Percentiles rank a stretch among this genome's conserved stretches.
These are phyloP conservation scores for Gracilaria vermiculophylla DNA, from an alignment of 23 red algal genomes.

Conservation along the genomic window DNA sequence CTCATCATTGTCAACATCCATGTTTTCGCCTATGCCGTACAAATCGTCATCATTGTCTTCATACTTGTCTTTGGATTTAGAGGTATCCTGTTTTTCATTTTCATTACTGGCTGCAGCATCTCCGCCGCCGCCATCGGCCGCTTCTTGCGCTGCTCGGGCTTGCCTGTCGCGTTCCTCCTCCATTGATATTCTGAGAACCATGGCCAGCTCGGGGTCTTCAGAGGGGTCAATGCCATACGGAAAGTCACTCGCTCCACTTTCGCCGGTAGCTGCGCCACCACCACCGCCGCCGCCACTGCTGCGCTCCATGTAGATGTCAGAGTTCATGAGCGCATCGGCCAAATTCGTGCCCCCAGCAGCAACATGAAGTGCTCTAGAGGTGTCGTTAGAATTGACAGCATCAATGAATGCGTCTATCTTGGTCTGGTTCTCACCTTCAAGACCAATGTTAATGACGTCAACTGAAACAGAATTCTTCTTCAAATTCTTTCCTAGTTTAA, in stretches of 20 bases:
- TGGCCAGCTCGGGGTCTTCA: constrained; percentile 94
- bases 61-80: constrained; percentile 12
- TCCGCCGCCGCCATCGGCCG: constrained; percentile 17
- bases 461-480: constrained; percentile 97
- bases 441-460: constrained; percentile 86
- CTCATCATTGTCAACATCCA: constrained; percentile 72
- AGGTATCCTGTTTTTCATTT: background rate
- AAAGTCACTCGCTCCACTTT: constrained; percentile 38
- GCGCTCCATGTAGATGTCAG: constrained; percentile 51
- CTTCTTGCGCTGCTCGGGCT: constrained; percentile 70
- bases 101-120: constrained; percentile 1
- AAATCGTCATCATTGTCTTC: constrained; percentile 70
- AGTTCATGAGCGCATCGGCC: constrained; percentile 80
- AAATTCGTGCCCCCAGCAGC: constrained; percentile 70
- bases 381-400: constrained; percentile 89
- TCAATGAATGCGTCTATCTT: constrained; percentile 86
- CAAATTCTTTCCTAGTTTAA: constrained; percentile 70
- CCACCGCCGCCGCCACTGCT: constrained; percentile 44
- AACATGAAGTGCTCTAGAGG: constrained; percentile 79
- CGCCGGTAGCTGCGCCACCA: constrained; percentile 40
- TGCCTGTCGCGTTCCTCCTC: constrained; percentile 91
- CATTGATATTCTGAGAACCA: constrained; percentile 94
- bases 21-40: constrained; percentile 63
- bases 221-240: constrained; percentile 79
- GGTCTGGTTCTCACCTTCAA: constrained; percentile 66